phyloP scores from a whole-genome alignment of 495 filamentous ascomycete genomes.

The Penicillium nucicola region DNA sequence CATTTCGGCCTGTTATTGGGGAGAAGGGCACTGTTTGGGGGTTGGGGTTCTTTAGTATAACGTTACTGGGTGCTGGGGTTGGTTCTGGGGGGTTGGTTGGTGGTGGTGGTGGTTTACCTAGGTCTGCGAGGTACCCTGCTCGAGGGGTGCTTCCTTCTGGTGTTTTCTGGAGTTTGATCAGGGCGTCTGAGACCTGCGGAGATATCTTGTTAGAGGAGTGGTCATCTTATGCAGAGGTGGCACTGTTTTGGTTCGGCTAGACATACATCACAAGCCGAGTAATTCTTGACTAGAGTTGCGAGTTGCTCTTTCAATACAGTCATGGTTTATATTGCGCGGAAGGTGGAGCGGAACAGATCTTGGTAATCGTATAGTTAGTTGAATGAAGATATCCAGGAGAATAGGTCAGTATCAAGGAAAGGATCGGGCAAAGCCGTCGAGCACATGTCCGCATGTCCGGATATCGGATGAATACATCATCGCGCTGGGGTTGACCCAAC shows the following conservation, averaged over 20 bases:
- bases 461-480: slow-evolving; percentile 19
- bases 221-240: not conserved
- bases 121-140: slow-evolving; percentile 60
- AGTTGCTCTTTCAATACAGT: slow-evolving; percentile 34
- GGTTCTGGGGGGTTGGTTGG: not conserved
- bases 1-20: slow-evolving; percentile 29
- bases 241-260: not conserved
- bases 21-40: slow-evolving; percentile 35
- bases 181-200: slow-evolving; percentile 57
- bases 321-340: slow-evolving; percentile 13
- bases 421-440: not conserved
- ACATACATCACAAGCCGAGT: slow-evolving; percentile 49
- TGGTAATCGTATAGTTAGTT: not conserved
- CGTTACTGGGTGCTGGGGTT: too few relatives aligned
- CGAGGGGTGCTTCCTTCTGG: slow-evolving; percentile 29
- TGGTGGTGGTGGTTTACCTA: slow-evolving; percentile 36
- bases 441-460: slow-evolving; percentile 26
- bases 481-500: not conserved
- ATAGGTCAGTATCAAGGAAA: too few relatives aligned
- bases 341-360: not conserved
- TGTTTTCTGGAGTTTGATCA: slow-evolving; percentile 56
- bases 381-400: too few relatives aligned
- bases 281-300: slow-evolving; percentile 30
- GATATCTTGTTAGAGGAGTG: not conserved
- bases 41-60: too few relatives aligned